Evolutionary conservation across 2,329 filamentous ascomycete genomes (phyloP).

Genomic region (Penicillium freii): DNA sequence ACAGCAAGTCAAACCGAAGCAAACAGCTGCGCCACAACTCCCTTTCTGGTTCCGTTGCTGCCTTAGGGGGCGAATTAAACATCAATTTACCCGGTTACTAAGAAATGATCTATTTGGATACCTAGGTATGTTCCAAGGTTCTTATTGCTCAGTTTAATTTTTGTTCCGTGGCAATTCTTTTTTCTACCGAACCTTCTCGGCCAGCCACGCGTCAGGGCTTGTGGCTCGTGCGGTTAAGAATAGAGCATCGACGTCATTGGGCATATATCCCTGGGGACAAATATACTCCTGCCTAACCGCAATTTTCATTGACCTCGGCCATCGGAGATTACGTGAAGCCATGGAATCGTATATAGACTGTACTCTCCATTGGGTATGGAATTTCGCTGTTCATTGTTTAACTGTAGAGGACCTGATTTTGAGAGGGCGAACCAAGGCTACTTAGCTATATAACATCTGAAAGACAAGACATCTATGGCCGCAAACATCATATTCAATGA

Average conservation of each 20-base stretch:
- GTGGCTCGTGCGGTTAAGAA: conserved; percentile 26
- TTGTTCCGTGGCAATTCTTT: neutral
- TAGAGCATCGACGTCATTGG: conserved; percentile 30
- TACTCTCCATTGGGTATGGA: neutral
- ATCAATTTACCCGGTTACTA: neutral
- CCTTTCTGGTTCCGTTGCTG: conserved; percentile 9
- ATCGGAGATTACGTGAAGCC: neutral
- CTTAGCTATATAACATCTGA: no score
- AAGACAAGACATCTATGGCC: no score
- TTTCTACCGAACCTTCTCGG: neutral
- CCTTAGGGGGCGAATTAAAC: conserved; percentile 23
- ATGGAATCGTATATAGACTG: no score
- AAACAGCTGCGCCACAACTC: conserved; percentile 28
- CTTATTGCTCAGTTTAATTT: neutral
- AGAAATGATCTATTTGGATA: neutral
- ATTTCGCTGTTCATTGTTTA: neutral
- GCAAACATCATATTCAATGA: no score
- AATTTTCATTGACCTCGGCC: neutral
- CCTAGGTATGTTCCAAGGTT: neutral
- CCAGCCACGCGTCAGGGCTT: conserved; percentile 13
- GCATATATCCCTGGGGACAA: conserved; percentile 10
- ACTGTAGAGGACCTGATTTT: neutral
- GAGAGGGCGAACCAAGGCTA: no score
- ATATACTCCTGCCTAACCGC: conserved; percentile 6
- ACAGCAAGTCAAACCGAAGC: conserved; percentile 23